Evolutionary conservation across 257 asterid genomes (phyloP).

Genomic region (Gardenia jasminoides): DNA sequence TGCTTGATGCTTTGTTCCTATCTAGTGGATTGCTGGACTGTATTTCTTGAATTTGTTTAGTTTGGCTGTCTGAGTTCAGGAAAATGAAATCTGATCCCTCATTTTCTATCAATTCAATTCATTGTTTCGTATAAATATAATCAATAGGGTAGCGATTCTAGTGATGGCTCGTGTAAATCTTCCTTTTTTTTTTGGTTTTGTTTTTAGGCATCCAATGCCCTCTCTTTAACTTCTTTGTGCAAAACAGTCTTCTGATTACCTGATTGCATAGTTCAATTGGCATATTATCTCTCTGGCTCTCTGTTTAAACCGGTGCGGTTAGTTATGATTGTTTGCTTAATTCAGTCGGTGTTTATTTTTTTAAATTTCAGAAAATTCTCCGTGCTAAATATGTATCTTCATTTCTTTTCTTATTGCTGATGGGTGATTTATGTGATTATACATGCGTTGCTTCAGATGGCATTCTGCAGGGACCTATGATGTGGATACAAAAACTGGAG

Average conservation of each 20-base stretch:
- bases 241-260: background rate
- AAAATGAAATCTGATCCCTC: background rate
- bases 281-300: too few relatives aligned
- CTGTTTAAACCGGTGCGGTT: too few relatives aligned
- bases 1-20: too few relatives aligned
- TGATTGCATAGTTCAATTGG: background rate
- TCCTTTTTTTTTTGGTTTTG: too few relatives aligned
- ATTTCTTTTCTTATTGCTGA: background rate
- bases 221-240: background rate
- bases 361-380: too few relatives aligned
- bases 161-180: background rate
- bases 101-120: too few relatives aligned
- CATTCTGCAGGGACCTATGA: constrained; percentile 48
- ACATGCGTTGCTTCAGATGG: constrained; percentile 20
- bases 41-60: background rate
- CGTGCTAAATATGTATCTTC: too few relatives aligned
- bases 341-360: too few relatives aligned
- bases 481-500: constrained; percentile 64
- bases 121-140: background rate
- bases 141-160: too few relatives aligned
- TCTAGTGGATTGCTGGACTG: too few relatives aligned
- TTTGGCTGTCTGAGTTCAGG: background rate
- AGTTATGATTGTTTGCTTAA: too few relatives aligned
- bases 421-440: background rate
- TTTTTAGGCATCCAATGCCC: background rate